phyloP scores from a whole-genome alignment of 495 filamentous ascomycete genomes.

The Hypoxylon intermedium region DNA sequence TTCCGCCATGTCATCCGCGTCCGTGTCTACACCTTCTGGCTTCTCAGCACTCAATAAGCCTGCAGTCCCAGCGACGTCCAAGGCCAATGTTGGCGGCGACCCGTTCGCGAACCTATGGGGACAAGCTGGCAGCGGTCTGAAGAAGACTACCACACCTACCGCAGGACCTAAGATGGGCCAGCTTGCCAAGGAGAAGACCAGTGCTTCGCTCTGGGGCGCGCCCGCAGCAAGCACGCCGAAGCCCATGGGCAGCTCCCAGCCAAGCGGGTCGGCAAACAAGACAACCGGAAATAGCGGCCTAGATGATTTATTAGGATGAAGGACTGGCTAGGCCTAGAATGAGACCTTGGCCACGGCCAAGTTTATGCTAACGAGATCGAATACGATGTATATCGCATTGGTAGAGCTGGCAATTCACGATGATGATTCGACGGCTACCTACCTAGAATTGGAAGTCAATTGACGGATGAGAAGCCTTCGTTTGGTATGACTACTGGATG shows the following conservation, averaged over 20 bases:
- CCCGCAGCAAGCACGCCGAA: slow-evolving; percentile 53
- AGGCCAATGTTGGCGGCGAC: slow-evolving; percentile 67
- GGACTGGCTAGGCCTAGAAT: neutral
- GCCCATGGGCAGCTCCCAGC: slow-evolving; percentile 36
- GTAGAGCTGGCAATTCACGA: slow-evolving; percentile 7
- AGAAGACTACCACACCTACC: slow-evolving; percentile 70
- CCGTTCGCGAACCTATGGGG: slow-evolving; percentile 89
- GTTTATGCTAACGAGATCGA: slow-evolving; percentile 5
- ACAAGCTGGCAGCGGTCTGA: slow-evolving; percentile 75
- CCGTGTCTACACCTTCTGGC: slow-evolving; percentile 39
- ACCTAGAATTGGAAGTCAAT: slow-evolving; percentile 5
- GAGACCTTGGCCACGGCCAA: neutral
- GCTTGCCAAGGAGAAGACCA: slow-evolving; percentile 95
- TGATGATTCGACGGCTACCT: neutral
- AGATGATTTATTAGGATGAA: slow-evolving; percentile 55
- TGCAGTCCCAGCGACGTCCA: slow-evolving; percentile 57
- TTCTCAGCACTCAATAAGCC: slow-evolving; percentile 47
- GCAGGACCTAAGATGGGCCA: slow-evolving; percentile 80
- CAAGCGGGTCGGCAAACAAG: slow-evolving; percentile 29
- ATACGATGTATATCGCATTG: slow-evolving; percentile 16
- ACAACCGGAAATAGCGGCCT: slow-evolving; percentile 45
- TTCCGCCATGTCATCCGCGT: slow-evolving; percentile 32
- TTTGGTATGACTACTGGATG: slow-evolving; percentile 7
- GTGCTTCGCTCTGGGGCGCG: slow-evolving; percentile 90
- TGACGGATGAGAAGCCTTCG: neutral